phyloP scores from a whole-genome alignment of 2,329 filamentous ascomycete species.

The Cyphellophora attinorum region DNA sequence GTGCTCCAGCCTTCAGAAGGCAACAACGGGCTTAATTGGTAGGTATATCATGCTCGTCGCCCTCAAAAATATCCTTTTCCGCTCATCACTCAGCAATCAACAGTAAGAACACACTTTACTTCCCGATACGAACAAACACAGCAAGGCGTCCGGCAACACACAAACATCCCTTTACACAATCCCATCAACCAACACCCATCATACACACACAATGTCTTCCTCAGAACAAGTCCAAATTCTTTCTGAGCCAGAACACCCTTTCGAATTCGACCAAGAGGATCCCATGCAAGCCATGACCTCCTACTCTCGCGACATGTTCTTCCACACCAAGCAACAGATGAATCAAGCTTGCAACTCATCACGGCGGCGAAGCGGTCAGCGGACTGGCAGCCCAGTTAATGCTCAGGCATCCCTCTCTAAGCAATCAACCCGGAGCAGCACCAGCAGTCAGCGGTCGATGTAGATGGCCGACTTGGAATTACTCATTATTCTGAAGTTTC shows the following conservation, averaged over 20 bases:
- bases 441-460: not conserved
- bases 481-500: no score
- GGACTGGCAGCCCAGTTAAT: not conserved
- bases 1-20: no score
- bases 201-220: slow-evolving; percentile 17
- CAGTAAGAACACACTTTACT: no score
- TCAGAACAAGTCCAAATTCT: slow-evolving; percentile 15
- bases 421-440: not conserved
- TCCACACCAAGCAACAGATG: slow-evolving; percentile 58
- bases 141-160: no score
- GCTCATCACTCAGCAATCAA: no score
- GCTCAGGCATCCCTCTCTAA: not conserved
- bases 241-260: slow-evolving; percentile 6
- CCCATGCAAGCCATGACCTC: slow-evolving; percentile 17
- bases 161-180: no score
- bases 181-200: no score
- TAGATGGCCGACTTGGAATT: no score
- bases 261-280: slow-evolving; percentile 15
- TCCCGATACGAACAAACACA: no score
- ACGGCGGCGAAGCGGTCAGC: slow-evolving; percentile 21
- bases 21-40: no score
- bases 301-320: slow-evolving; percentile 54
- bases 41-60: no score
- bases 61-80: no score
- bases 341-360: slow-evolving; percentile 44